Conservation (phyloP, 768 basidiomycete genomes). For the Gautieria morchelliformis region DNA sequence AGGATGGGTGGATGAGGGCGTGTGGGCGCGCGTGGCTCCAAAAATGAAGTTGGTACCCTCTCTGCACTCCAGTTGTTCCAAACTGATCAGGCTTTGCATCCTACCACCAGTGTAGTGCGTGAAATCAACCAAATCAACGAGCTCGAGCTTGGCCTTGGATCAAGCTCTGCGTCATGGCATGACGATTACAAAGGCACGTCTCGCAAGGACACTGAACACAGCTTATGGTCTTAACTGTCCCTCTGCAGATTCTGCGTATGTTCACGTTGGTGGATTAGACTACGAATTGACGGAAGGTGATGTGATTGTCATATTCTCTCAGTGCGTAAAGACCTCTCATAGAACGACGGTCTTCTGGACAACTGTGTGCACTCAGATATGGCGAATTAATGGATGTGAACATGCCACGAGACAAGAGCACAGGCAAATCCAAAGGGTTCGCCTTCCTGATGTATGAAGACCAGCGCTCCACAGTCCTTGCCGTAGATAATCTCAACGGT, state of each 20-base stretch:
- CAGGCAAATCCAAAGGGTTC: conserved; percentile 86
- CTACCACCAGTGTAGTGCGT: conserved; percentile 61
- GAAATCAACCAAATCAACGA: conserved; percentile 95
- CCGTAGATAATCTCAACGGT: conserved; percentile 98
- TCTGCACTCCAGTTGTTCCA: neutral
- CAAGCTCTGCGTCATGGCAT: conserved; percentile 77
- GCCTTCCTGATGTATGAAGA: conserved; percentile 99
- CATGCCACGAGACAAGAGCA: conserved; percentile 87
- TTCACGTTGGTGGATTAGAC: conserved; percentile 85
- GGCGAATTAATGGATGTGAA: conserved; percentile 96
- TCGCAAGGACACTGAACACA: neutral
- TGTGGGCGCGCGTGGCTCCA: neutral
- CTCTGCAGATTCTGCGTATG: conserved; percentile 77
- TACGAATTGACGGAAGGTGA: conserved; percentile 94
- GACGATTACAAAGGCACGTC: conserved; percentile 80
- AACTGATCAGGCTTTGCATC: conserved; percentile 11
- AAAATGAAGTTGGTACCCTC: conserved; percentile 59
- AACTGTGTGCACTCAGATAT: conserved; percentile 45
- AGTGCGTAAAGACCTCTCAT: conserved; percentile 44
- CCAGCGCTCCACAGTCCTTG: conserved; percentile 89
- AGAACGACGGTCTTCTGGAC: neutral
- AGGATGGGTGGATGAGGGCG: conserved; percentile 1
- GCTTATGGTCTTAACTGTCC: conserved; percentile 5
- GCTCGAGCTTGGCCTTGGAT: conserved; percentile 72
- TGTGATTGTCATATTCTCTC: conserved; percentile 94